These are phyloP conservation scores for Tolypocladium tundrense DNA, from an alignment of 2,329 filamentous ascomycete genomes.

Conservation along the genomic window DNA sequence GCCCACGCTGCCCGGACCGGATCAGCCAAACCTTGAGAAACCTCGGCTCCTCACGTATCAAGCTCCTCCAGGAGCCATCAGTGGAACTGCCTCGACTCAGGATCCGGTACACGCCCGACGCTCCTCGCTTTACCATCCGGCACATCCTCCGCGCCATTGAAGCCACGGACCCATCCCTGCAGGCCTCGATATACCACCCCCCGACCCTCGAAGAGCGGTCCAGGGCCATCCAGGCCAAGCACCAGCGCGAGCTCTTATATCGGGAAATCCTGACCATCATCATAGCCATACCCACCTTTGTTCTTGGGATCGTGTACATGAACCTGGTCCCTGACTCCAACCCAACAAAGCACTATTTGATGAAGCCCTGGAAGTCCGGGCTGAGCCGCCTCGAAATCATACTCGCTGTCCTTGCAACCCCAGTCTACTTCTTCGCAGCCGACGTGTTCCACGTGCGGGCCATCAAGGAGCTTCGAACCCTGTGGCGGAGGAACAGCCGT, in stretches of 20 bases:
- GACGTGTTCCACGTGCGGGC: slow-evolving; percentile 76
- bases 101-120: slow-evolving; percentile 58
- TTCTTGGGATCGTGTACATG: slow-evolving; percentile 90
- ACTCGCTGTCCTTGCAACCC: slow-evolving; percentile 71
- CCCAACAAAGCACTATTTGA: slow-evolving; percentile 51
- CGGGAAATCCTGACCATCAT: slow-evolving; percentile 61
- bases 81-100: slow-evolving; percentile 56
- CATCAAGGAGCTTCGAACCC: slow-evolving; percentile 62
- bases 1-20: slow-evolving; percentile 56
- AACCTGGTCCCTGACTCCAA: slow-evolving; percentile 56
- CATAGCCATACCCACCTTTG: slow-evolving; percentile 69
- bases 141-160: slow-evolving; percentile 60
- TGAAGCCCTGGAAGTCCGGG: slow-evolving; percentile 59
- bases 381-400: slow-evolving; percentile 70
- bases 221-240: slow-evolving; percentile 57
- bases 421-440: slow-evolving; percentile 77
- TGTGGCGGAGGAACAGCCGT: slow-evolving; percentile 69
- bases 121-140: slow-evolving; percentile 64
- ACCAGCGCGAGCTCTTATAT: slow-evolving; percentile 57
- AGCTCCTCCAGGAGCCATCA: slow-evolving; percentile 45
- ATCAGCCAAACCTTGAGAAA: slow-evolving; percentile 43
- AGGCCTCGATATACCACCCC: slow-evolving; percentile 63
- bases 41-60: slow-evolving; percentile 37
- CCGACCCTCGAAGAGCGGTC: slow-evolving; percentile 78
- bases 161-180: slow-evolving; percentile 54